Evolutionary conservation across 306 rosid genomes (phyloP), one percentile per base, ranked within the genome.

Genomic region (Canavalia ensiformis): DNA sequence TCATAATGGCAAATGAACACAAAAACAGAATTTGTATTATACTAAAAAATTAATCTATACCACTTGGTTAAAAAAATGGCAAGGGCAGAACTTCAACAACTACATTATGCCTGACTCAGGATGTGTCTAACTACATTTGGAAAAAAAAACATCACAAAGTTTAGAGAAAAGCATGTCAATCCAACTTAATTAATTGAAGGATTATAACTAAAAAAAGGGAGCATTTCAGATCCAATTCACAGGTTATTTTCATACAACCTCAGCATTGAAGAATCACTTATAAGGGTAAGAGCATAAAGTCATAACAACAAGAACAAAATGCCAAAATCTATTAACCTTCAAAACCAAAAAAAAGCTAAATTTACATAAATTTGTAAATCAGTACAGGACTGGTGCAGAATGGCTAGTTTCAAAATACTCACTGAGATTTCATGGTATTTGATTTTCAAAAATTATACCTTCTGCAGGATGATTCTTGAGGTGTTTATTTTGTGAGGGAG

Each of bases 101-200:
- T 66, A 66, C 72, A 76, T 49, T 18, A 18, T 18, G 25, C 25
- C 71, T 49, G 30, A 49, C 28, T 77, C 29, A 54, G 3, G 49
- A 68, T 7, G 12, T 12, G 46, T 68, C 8, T 18, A 18, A 30
- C 75, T 12, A 62, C 41, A 67, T 49, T 9, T 13, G 59, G 18
- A 66, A 78, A 56, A 49, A 54, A 11, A 34, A 78, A 67, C 68
- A 72, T 8, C 68, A 67, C 50, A 67, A 25, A 42, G n/a, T 44
- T 45, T 55, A 68, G 55, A 68, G 47, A 37, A 64, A 30, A 68
- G 39, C 8, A 55, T 7, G 28, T 9, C 39, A 55, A 10, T 28
- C 64, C 10, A 73, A 39, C 67, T n/a, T 57, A 74, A 41, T 10
- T 56, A 56, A 74, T 42, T 12, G 49, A 37, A 63, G 51, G 62